These are phyloP conservation scores for Epichloe amarillans DNA, from an alignment of 2,329 filamentous ascomycete genomes.

Conservation along the genomic window DNA sequence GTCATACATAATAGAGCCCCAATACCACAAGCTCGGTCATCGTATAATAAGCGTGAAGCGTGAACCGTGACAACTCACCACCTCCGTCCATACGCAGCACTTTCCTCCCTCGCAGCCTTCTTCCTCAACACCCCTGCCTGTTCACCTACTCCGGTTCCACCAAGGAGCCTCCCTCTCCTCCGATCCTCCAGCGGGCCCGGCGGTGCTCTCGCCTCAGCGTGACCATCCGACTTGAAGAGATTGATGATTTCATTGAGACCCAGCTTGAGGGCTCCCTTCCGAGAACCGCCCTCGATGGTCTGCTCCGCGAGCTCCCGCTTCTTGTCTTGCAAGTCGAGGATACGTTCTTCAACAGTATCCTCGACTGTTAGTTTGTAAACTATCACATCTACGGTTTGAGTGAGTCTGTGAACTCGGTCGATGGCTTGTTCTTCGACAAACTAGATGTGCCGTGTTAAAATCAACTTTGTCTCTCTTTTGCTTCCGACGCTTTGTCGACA, in stretches of 20 bases:
- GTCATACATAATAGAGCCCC: background rate
- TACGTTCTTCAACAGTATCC: conserved; percentile 81
- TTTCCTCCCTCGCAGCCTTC: conserved; percentile 21
- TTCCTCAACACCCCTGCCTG: conserved; percentile 13
- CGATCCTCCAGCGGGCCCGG: conserved; percentile 4
- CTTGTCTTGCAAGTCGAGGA: conserved; percentile 85
- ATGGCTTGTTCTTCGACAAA: conserved; percentile 99
- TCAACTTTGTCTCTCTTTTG: background rate
- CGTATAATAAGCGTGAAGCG: background rate
- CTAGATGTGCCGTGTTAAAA: conserved; percentile 21
- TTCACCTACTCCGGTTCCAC: background rate
- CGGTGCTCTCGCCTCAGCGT: conserved; percentile 9
- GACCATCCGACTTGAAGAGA: conserved; percentile 60
- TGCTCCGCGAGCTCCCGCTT: conserved; percentile 86
- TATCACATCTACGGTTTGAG: conserved; percentile 85
- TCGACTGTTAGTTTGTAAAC: conserved; percentile 89
- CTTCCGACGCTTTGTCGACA: too few relatives aligned
- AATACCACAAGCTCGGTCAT: background rate
- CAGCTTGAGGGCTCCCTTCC: conserved; percentile 64
- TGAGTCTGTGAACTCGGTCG: conserved; percentile 94
- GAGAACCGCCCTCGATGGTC: conserved; percentile 72
- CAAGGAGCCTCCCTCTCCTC: conserved; percentile 1
- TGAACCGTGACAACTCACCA: conserved; percentile 18
- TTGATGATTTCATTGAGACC: conserved; percentile 88
- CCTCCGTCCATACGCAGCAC: conserved; percentile 26